Evolutionary conservation across 2,329 filamentous ascomycete species (phyloP), one percentile per base, ranked within the genome.

Genomic region (Arthrobotrys entomopaga): DNA sequence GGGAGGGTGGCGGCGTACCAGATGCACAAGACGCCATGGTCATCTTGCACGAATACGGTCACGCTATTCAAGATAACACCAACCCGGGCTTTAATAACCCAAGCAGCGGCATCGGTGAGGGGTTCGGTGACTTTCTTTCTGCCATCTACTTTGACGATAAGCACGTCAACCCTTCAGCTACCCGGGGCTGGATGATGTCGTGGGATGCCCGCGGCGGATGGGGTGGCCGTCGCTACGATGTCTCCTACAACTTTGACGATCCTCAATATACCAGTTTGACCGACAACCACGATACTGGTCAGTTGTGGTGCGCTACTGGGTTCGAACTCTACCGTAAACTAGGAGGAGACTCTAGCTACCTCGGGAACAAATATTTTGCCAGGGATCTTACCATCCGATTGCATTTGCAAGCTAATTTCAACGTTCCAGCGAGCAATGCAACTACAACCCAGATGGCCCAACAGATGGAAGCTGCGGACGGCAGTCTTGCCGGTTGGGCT

Each of bases 21-120:
- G 52, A 54, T 38, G 52, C 52, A 3, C 52, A 54, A 34, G 52
- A 54, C 19, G 52, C 52, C 1, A 54, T 54, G 52, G 52, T 54
- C 52, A 54, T 54, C 20, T 38, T 54, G 52, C 52, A 54, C 11
- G 52, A 54, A 24, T 54, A 54, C 24, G 52, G 52, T 19, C 52
- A 54, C 16, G 52, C 52, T 54, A 54, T 54, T 54, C 52, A 54
- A 15, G 52, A 54, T 16, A 54, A 54, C 52, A 54, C 52, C 52
- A 54, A 54, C 10, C 52, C 52, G 24, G 52, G 52, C 1, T 54
- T 54, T 54, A 34, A 54, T 34, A 54, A 54, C 24, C 52, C 52
- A n/a, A 15, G 8, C 24, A 54, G 52, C 16, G 52, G 52, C 24
- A 15, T 54, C 10, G 52, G 52, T 15, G 52, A 54, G 19, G 52